Percentiles rank a stretch among this genome's conserved stretches.
Evolutionary conservation across 2,329 filamentous ascomycete genomes (phyloP).

Genomic region (Geosmithia putterillii): DNA sequence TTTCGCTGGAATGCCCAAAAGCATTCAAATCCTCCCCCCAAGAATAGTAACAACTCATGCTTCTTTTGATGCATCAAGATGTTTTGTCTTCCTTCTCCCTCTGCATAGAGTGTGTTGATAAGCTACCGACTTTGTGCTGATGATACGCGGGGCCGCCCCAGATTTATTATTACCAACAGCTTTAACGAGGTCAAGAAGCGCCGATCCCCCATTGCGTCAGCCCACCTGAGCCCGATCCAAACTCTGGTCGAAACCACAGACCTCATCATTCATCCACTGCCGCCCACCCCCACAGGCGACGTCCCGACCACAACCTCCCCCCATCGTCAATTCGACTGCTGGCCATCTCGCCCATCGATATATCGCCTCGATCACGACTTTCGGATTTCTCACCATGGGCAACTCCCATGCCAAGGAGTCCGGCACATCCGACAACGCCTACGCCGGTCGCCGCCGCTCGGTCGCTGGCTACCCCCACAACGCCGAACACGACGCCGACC

Average conservation of each 20-base stretch:
- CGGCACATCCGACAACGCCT: slow-evolving; percentile 2
- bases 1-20: too few species aligned
- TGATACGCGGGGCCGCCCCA: not conserved
- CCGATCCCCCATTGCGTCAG: not conserved
- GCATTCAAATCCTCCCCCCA: not conserved
- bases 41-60: not conserved
- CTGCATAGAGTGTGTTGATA: not conserved
- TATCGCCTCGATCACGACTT: not conserved
- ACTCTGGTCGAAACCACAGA: not conserved
- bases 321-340: not conserved
- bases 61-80: not conserved
- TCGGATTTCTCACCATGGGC: slow-evolving; percentile 1
- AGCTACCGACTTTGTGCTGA: not conserved
- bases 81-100: not conserved
- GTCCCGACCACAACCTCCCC: not conserved
- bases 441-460: slow-evolving; percentile 1
- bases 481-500: not conserved
- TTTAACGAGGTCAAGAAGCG: not conserved
- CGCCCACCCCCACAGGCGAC: not conserved
- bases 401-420: slow-evolving; percentile 2
- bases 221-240: not conserved
- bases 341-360: not conserved
- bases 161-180: not conserved
- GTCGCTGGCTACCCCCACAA: slow-evolving; percentile 1
- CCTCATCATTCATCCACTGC: not conserved